Percentiles rank a stretch among this genome's conserved stretches.
Conservation (phyloP, 768 basidiomycete genomes). For the Tremella yokohamensis region DNA sequence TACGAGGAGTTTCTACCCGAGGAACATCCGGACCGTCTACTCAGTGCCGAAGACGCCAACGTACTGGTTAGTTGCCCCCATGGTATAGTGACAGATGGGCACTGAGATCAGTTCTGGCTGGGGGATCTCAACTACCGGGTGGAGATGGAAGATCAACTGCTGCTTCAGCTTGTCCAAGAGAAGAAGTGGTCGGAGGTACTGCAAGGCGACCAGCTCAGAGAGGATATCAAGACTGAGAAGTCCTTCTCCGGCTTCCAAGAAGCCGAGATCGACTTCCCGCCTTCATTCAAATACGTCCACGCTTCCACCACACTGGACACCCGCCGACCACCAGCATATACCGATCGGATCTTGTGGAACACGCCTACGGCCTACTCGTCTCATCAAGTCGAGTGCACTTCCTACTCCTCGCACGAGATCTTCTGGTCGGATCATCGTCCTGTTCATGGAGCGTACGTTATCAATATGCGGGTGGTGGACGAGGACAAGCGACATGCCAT, state of each 20-base stretch:
- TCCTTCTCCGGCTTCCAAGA: slow-evolving; percentile 45
- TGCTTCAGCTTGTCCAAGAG: slow-evolving; percentile 27
- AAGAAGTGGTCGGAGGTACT: slow-evolving; percentile 32
- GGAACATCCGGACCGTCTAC: slow-evolving; percentile 10
- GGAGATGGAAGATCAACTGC: slow-evolving; percentile 30
- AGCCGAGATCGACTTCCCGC: slow-evolving; percentile 40
- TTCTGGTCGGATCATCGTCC: slow-evolving; percentile 45
- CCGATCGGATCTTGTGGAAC: slow-evolving; percentile 44
- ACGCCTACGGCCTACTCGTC: slow-evolving; percentile 10
- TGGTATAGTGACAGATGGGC: not conserved
- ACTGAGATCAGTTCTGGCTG: slow-evolving; percentile 37
- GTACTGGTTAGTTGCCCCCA: slow-evolving; percentile 13
- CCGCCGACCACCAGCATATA: slow-evolving; percentile 44
- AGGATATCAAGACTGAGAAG: slow-evolving; percentile 31
- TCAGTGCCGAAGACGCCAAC: slow-evolving; percentile 28
- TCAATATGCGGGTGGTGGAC: slow-evolving; percentile 29
- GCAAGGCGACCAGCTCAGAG: slow-evolving; percentile 43
- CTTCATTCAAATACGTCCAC: slow-evolving; percentile 48
- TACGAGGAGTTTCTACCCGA: slow-evolving; percentile 36
- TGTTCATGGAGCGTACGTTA: slow-evolving; percentile 22
- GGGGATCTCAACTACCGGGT: slow-evolving; percentile 50
- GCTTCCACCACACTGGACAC: slow-evolving; percentile 39
- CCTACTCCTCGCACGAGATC: slow-evolving; percentile 34
- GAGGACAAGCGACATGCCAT: slow-evolving; percentile 22
- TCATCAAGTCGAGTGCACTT: slow-evolving; percentile 2